Conservation (phyloP, 805 yeast genomes). For the Lipomyces kockii region DNA sequence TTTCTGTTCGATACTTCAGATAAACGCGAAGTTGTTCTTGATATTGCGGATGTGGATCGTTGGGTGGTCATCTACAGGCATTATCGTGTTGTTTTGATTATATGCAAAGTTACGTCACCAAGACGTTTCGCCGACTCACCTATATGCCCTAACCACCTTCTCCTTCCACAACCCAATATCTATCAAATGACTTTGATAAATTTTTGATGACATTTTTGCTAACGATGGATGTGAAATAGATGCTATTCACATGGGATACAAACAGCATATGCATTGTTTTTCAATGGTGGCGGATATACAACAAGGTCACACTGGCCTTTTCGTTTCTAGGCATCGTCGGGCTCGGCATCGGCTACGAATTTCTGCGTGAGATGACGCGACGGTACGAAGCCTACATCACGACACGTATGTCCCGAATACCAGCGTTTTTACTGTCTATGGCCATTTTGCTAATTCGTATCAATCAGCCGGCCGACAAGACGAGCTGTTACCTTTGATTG, state of each 20-base stretch:
- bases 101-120: too few species aligned
- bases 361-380: constrained; percentile 34
- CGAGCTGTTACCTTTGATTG: constrained; percentile 23
- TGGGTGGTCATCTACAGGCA: too few species aligned
- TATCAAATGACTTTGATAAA: too few species aligned
- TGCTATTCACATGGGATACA: constrained; percentile 37
- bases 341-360: constrained; percentile 35
- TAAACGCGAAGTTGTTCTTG: neutral
- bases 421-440: neutral
- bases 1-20: neutral
- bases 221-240: constrained; percentile 10
- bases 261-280: constrained; percentile 33
- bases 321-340: constrained; percentile 36
- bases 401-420: neutral
- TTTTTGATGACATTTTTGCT: neutral
- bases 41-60: neutral
- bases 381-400: constrained; percentile 28
- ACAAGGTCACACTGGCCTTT: constrained; percentile 25
- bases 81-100: too few species aligned
- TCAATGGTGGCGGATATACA: constrained; percentile 34
- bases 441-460: neutral
- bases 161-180: too few species aligned
- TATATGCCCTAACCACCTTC: neutral
- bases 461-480: constrained; percentile 9
- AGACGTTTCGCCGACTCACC: too few species aligned